Percentiles rank a stretch among this genome's conserved stretches.
phyloP scores from a whole-genome alignment of 2,329 filamentous ascomycete genomes.

The Neonectria magnoliae region DNA sequence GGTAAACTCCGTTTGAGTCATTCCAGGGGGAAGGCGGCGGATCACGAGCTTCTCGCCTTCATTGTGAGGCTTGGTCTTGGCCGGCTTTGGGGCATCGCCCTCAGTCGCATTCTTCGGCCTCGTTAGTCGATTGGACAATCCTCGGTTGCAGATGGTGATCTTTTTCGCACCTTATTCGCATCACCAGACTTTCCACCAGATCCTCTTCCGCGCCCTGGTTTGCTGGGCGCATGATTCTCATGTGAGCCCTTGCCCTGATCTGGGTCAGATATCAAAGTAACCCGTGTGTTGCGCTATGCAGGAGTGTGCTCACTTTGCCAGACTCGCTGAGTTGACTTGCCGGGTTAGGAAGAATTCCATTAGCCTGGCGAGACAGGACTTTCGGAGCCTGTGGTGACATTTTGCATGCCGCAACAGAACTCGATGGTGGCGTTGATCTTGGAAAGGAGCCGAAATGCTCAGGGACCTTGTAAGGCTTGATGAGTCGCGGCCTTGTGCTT shows the following conservation, averaged over 20 bases:
- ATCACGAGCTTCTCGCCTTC: constrained; percentile 84
- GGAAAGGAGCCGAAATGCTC: constrained; percentile 27
- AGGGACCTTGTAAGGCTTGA: constrained; percentile 38
- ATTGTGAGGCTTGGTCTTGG: constrained; percentile 47
- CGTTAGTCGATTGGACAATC: constrained; percentile 29
- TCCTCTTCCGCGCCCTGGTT: constrained; percentile 40
- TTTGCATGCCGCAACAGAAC: constrained; percentile 45
- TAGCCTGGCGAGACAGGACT: constrained; percentile 49
- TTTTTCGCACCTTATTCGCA: constrained; percentile 41
- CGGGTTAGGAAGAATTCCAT: constrained; percentile 42
- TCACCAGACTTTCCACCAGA: constrained; percentile 43
- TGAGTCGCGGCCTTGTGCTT: constrained; percentile 40
- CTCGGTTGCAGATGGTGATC: constrained; percentile 5
- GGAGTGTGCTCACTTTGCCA: constrained; percentile 41
- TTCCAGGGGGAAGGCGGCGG: constrained; percentile 83
- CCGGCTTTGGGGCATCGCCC: constrained; percentile 43
- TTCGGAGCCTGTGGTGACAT: constrained; percentile 51
- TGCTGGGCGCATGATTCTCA: constrained; percentile 36
- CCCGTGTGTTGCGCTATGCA: constrained; percentile 17
- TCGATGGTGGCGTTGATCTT: constrained; percentile 32
- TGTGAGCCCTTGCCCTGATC: constrained; percentile 39
- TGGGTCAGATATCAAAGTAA: constrained; percentile 35
- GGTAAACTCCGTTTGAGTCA: constrained; percentile 83
- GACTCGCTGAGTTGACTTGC: constrained; percentile 41
- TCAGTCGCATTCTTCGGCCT: constrained; percentile 41